These are phyloP conservation scores for Globisporangium acanthophoron DNA, from an alignment of 352 stramenopile genomes.

Conservation along the genomic window DNA sequence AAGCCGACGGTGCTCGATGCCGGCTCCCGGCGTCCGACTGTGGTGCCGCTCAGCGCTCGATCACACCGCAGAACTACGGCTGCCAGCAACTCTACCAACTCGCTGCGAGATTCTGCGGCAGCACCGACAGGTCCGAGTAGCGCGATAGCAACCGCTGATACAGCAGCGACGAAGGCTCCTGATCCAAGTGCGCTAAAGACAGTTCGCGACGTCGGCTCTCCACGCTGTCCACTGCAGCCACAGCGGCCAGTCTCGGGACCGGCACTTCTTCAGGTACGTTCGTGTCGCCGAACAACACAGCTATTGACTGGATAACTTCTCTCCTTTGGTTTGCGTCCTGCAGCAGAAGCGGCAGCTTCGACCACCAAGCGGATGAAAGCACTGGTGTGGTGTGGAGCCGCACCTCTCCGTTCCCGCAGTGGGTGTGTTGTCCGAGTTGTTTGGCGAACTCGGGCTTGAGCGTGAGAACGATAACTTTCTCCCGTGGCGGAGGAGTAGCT, in stretches of 20 bases:
- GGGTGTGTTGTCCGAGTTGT: no score
- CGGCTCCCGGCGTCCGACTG: not conserved
- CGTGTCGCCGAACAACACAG: no score
- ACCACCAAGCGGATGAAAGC: not conserved
- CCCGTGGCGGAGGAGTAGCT: no score
- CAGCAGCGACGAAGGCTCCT: not conserved
- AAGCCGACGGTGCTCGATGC: not conserved
- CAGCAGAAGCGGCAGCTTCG: not conserved
- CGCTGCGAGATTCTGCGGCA: not conserved
- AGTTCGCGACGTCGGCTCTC: not conserved
- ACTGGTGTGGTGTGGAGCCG: no score
- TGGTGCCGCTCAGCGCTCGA: not conserved
- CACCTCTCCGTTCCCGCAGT: no score
- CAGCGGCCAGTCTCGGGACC: conserved; percentile 3
- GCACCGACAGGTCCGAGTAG: not conserved
- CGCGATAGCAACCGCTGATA: not conserved
- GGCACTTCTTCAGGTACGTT: not conserved
- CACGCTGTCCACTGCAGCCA: not conserved
- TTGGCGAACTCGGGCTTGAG: no score
- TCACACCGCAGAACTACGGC: conserved; percentile 1
- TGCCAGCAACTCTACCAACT: not conserved
- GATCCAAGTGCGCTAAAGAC: not conserved
- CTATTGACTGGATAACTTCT: not conserved
- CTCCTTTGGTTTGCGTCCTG: not conserved
- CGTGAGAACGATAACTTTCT: no score